Conservation (phyloP, 768 basidiomycete species). For the Tremella yokohamensis region DNA sequence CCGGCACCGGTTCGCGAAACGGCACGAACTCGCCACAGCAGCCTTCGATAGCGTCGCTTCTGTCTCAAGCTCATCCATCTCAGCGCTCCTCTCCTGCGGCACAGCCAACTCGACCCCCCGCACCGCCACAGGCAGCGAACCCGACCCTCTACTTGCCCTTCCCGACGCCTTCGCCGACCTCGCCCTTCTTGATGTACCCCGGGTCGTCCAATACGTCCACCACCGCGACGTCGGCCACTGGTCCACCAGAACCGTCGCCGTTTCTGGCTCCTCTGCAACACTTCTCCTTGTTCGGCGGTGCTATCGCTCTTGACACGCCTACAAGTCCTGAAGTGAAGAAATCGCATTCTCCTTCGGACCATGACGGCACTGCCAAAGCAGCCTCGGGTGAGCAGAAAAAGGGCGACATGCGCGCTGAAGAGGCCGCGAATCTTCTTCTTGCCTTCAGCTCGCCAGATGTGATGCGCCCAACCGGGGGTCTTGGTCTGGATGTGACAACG, state of each 20-base stretch:
- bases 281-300: slow-evolving; percentile 41
- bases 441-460: slow-evolving; percentile 45
- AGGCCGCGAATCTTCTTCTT: slow-evolving; percentile 42
- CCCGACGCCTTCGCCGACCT: slow-evolving; percentile 45
- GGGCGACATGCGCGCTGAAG: slow-evolving; percentile 31
- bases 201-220: slow-evolving; percentile 6
- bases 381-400: slow-evolving; percentile 3
- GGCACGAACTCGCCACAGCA: slow-evolving; percentile 22
- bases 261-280: slow-evolving; percentile 41
- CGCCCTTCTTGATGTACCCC: slow-evolving; percentile 36
- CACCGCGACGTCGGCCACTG: slow-evolving; percentile 9
- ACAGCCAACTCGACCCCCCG: slow-evolving; percentile 12
- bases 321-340: slow-evolving; percentile 1
- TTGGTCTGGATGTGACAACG: not conserved
- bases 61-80: slow-evolving; percentile 14
- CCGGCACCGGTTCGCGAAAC: slow-evolving; percentile 25
- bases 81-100: slow-evolving; percentile 20
- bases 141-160: slow-evolving; percentile 43
- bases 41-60: slow-evolving; percentile 13
- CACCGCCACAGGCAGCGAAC: slow-evolving; percentile 31
- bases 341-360: too few relatives aligned
- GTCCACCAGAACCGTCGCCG: slow-evolving; percentile 35
- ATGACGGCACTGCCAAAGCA: not conserved
- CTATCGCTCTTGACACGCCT: slow-evolving; percentile 17
- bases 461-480: slow-evolving; percentile 19